Evolutionary conservation across 2,329 filamentous ascomycete genomes (phyloP), one percentile per base, ranked within the genome.

Genomic region (Aspergillus vadensis): DNA sequence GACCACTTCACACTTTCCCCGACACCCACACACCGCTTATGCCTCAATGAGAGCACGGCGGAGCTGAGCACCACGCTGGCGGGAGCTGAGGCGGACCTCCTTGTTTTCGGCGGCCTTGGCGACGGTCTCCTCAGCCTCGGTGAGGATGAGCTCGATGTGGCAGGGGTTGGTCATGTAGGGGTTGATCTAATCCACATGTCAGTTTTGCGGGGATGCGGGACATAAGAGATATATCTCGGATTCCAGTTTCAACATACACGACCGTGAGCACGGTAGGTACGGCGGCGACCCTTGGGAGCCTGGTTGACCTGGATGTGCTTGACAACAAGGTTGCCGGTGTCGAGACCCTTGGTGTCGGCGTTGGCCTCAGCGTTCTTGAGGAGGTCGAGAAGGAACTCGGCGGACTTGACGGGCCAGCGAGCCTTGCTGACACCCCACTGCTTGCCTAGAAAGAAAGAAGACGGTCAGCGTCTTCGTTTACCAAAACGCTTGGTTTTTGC

Each of bases 271-370:
- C 95, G 93, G 91, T 99, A 99, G 80, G 95, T 99, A 82, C 95
- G 90, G 85, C 95, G 89, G 81, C 95, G 90, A 88, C 98, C 94
- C 90, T 98, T 98, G 77, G 95, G 95, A 74, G 95, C 96, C 88
- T 99, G 95, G 91, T 99, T 99, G 88, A 99, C 95, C 87, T 99
- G 95, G 85, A 99, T 99, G 91, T 97, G 96, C 91, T 97, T 97
- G 85, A 99, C 91, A 80, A 98, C 84, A 79, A 99, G 86, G 87
- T 96, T 96, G 84, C 89, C 89, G 79, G 93, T 98, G 84, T 99
- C 92, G 77, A 97, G 91, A 77, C 93, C 92, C 88, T 97, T 97
- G 82, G 91, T 91, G 76, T 97, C 93, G 80, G 92, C 92, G 83
- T 97, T 97, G 85, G 92, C 89, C 86, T 96, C 92, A 72, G 92